Conservation (phyloP, 108 stramenopile species). For the Bacterosira constricta region DNA sequence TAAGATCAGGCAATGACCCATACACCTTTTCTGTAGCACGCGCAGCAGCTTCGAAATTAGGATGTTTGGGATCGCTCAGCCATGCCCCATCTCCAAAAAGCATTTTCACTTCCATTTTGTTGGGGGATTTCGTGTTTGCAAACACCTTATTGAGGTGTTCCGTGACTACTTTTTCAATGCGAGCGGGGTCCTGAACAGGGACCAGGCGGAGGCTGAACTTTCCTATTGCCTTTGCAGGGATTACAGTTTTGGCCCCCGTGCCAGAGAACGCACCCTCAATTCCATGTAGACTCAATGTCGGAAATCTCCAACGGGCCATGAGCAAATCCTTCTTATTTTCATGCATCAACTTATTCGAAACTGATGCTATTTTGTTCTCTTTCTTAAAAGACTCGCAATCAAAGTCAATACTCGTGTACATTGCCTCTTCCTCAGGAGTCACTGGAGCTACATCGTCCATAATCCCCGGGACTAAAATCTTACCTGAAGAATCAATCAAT, state of each 20-base stretch:
- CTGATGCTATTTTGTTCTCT: conserved; percentile 55
- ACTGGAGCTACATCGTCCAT: conserved; percentile 77
- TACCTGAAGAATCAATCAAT: conserved; percentile 71
- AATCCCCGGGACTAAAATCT: conserved; percentile 74
- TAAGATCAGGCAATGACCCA: conserved; percentile 68
- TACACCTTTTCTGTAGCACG: conserved; percentile 73
- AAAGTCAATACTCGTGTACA: conserved; percentile 80
- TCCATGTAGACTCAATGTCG: conserved; percentile 83
- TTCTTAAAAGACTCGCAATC: conserved; percentile 64
- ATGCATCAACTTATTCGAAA: conserved; percentile 63
- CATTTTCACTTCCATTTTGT: conserved; percentile 61
- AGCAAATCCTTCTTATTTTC: conserved; percentile 69
- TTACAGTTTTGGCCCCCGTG: conserved; percentile 84
- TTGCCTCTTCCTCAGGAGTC: conserved; percentile 68
- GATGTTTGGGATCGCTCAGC: conserved; percentile 78
- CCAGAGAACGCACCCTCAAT: conserved; percentile 87
- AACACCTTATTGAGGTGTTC: conserved; percentile 67
- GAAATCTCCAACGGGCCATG: conserved; percentile 86
- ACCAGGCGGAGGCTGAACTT: conserved; percentile 87
- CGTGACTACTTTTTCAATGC: conserved; percentile 60
- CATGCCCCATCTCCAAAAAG: conserved; percentile 78
- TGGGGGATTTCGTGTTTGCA: conserved; percentile 62
- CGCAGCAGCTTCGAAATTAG: conserved; percentile 81
- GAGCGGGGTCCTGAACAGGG: conserved; percentile 73
- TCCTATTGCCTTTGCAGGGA: conserved; percentile 75